phyloP scores from a whole-genome alignment of 2,329 filamentous ascomycete genomes.

The Shiraia sp. region DNA sequence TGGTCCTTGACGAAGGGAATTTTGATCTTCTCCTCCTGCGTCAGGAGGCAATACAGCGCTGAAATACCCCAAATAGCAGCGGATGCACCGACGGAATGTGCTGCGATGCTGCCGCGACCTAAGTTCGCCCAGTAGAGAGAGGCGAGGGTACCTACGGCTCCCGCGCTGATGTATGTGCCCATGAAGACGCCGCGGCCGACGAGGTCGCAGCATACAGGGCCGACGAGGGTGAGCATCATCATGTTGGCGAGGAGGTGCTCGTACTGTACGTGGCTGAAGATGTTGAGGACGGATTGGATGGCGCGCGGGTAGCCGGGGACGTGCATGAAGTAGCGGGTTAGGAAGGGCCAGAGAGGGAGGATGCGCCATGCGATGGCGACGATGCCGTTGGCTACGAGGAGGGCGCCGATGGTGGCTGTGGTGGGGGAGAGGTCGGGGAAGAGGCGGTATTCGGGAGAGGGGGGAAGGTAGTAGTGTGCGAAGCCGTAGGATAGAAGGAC shows the following conservation, averaged over 20 bases:
- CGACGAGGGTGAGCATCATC: slow-evolving; percentile 67
- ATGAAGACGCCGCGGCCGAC: slow-evolving; percentile 42
- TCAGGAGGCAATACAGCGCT: slow-evolving; percentile 35
- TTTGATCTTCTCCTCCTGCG: slow-evolving; percentile 33
- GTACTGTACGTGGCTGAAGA: slow-evolving; percentile 70
- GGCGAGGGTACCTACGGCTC: slow-evolving; percentile 36
- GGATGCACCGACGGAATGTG: slow-evolving; percentile 38
- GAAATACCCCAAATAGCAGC: slow-evolving; percentile 42
- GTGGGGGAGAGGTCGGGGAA: slow-evolving; percentile 39
- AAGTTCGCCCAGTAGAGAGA: slow-evolving; percentile 41
- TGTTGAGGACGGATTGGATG: slow-evolving; percentile 63
- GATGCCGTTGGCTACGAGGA: slow-evolving; percentile 64
- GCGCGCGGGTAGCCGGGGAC: slow-evolving; percentile 62
- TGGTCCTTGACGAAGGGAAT: slow-evolving; percentile 36
- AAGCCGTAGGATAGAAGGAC: slow-evolving; percentile 29
- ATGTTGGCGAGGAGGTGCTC: slow-evolving; percentile 66
- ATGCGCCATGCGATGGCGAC: slow-evolving; percentile 65
- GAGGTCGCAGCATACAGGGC: slow-evolving; percentile 50
- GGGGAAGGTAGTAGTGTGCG: slow-evolving; percentile 39
- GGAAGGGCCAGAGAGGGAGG: slow-evolving; percentile 65
- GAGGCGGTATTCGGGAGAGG: slow-evolving; percentile 34
- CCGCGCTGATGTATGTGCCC: slow-evolving; percentile 40
- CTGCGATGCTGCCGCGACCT: slow-evolving; percentile 27
- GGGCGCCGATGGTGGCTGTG: slow-evolving; percentile 56
- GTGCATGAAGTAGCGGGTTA: slow-evolving; percentile 64